Conservation (phyloP, 768 basidiomycete species). For the Mrakia blollopis region DNA sequence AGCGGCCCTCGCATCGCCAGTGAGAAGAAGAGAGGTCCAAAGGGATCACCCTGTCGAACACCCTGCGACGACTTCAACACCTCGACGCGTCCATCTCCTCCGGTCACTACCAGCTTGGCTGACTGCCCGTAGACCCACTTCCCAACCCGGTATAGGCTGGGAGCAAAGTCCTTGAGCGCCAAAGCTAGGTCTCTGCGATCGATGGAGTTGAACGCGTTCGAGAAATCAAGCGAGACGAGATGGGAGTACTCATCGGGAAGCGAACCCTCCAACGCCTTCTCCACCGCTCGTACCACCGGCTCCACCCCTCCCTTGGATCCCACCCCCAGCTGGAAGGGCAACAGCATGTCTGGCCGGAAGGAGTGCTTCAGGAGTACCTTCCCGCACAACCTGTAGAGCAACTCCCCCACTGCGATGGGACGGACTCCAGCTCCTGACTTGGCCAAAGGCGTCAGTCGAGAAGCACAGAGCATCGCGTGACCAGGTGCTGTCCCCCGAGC, state of each 20-base stretch:
- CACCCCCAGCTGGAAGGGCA: constrained; percentile 12
- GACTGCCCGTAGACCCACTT: constrained; percentile 24
- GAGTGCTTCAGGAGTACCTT: constrained; percentile 3
- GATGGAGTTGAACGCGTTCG: constrained; percentile 37
- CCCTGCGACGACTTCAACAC: constrained; percentile 33
- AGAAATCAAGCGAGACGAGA: constrained; percentile 34
- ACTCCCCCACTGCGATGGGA: background rate
- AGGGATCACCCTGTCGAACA: constrained; percentile 36
- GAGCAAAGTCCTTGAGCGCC: constrained; percentile 27
- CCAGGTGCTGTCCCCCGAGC: background rate
- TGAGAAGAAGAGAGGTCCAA: constrained; percentile 36
- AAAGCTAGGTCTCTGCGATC: constrained; percentile 1
- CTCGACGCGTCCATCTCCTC: background rate
- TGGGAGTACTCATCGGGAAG: constrained; percentile 22
- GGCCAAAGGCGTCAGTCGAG: background rate
- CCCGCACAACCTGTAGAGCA: background rate
- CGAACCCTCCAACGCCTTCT: constrained; percentile 29
- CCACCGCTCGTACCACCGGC: constrained; percentile 30
- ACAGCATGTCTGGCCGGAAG: constrained; percentile 9
- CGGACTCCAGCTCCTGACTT: background rate
- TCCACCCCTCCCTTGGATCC: constrained; percentile 2
- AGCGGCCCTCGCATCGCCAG: constrained; percentile 26
- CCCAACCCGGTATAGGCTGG: constrained; percentile 23
- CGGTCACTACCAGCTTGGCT: constrained; percentile 11
- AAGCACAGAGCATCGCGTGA: background rate